Evolutionary conservation across 2,329 filamentous ascomycete species (phyloP), one percentile per base, ranked within the genome.

Genomic region (Aureobasidium leucospermi): DNA sequence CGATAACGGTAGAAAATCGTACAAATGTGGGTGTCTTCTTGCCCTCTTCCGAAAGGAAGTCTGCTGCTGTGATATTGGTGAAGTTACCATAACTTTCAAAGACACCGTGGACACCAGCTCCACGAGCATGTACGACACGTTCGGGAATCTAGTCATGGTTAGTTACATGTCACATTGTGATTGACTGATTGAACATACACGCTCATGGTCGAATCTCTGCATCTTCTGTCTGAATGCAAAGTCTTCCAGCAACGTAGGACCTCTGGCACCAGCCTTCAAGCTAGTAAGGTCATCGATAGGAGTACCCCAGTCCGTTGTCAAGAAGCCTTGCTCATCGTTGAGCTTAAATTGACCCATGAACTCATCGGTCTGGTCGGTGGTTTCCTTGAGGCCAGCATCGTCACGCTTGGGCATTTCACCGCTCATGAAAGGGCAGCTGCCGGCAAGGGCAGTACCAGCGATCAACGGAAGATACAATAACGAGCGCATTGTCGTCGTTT

Each of bases 1-100:
- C 86, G 68, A 86, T 86, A 3, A 90, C 87, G 2, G 88, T 91
- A 0, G 86, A 90, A 73, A 90, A 90, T 3, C 88, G 84, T 45
- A 81, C 79, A 1, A 86, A 79, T 62, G 86, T 72, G 13, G 85
- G 83, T 51, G 85, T 89, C 71, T 83, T 83, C 76, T 89, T 89
- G 65, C 86, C 88, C 58, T 83, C 78, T 59, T 81, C 75, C 51
- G 69, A 78, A 13, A 86, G 38, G 38, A 59, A 59, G 16, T 23
- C 34, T 0, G 85, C 85, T 23, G 74, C 75, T 3, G 83, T 83
- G 23, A 87, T 78, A 65, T 87, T 83, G 43, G 79, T 77, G 58
- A 83, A 75, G 64, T 86, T 83, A 46, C 79, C 69, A 1, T 81
- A 84, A 13, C 80, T 78, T 68, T 85, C 81, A 62, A 86, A 86